Conservation (phyloP, 2,329 filamentous ascomycete species). For the Hymenoscyphus fraxineus region DNA sequence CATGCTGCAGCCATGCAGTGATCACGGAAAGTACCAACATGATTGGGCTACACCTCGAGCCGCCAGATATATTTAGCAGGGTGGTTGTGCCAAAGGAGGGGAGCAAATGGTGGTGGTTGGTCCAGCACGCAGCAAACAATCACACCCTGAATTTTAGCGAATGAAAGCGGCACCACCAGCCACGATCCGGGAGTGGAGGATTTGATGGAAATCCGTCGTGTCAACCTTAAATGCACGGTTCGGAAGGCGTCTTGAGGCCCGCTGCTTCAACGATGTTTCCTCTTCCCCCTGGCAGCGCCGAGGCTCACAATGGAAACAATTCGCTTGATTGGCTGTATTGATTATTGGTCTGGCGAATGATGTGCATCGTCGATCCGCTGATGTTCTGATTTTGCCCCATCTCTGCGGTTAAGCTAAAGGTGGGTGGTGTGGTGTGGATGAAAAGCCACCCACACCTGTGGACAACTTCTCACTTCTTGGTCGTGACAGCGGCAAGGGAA, state of each 20-base stretch:
- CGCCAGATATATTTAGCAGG: not conserved
- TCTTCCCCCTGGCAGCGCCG: not conserved
- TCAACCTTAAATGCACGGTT: not conserved
- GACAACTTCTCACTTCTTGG: not conserved
- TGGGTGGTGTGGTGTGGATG: not conserved
- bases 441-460: too few relatives aligned
- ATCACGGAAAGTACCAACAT: not conserved
- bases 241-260: not conserved
- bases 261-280: not conserved
- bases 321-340: not conserved
- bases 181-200: not conserved
- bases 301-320: not conserved
- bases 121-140: not conserved
- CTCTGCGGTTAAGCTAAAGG: not conserved
- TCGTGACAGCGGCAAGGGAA: not conserved
- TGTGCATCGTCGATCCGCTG: slow-evolving; percentile 2
- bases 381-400: not conserved
- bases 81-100: not conserved
- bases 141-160: not conserved
- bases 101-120: not conserved
- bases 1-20: not conserved
- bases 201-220: not conserved
- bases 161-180: not conserved
- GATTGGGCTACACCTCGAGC: not conserved
- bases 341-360: not conserved